Base-by-base conservation (phyloP, 192 early-diverging fungal species). In the Entophlyctis luteolus region DNA sequence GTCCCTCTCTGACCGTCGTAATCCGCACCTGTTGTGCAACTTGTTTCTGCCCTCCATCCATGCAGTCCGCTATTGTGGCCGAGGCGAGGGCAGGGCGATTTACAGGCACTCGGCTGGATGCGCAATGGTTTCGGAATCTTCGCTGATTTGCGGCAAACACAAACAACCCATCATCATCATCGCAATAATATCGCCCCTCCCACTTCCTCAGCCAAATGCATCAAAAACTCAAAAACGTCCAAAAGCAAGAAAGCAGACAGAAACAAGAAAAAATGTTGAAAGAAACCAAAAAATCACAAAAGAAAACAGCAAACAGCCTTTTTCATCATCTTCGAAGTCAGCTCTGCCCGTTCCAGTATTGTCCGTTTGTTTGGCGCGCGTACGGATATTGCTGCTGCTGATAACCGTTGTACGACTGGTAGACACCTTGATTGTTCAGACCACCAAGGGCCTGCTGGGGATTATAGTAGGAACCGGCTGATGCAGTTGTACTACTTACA, bases 261-360 rank as follows among this genome's bases (percentile, higher is more conserved):
- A 42, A 42, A 42, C 39, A 42, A 42, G n/a, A 42, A 42, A n/a
- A 42, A 42, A 42, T 42, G 8, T n/a, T 42, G 10, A 8, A 12
- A 8, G 10, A 8, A 42, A 12, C 39, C 8, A 12, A 8, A 42
- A n/a, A 12, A n/a, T 42, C n/a, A 42, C n/a, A 42, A 42, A 42
- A 12, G 39, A 42, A 42, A 42, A 8, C 39, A 42, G 10, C 39
- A n/a, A 8, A 12, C n/a, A 8, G 8, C 10, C 39, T 42, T 42
- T 8, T 42, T 42, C n/a, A 42, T 42, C n/a, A n/a, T 12, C 8
- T 42, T 42, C 39, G n/a, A 12, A 8, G 39, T 67, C 37, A 75
- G 54, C 62, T 58, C 35, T 75, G 74, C 31, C 68, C 68, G 32
- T 52, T 72, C 74, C 74, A 75, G 65, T 76, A 76, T 58, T 73